Evolutionary conservation across 768 basidiomycete species (phyloP).

Genomic region (Agrocybe pediades): DNA sequence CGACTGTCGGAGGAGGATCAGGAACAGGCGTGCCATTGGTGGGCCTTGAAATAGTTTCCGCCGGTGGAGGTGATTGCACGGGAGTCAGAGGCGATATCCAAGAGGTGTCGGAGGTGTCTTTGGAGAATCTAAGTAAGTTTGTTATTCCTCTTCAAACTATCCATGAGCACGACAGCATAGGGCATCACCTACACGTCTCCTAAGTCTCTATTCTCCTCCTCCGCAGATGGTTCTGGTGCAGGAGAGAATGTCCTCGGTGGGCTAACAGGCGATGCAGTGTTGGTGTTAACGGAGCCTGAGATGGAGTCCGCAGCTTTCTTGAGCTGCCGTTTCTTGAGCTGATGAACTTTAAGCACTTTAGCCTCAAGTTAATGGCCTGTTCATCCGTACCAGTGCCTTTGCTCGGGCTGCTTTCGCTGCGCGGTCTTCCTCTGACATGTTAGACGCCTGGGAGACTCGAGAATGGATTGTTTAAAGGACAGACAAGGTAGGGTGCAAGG

Average conservation of each 20-base stretch:
- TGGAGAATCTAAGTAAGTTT: conserved; percentile 34
- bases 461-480: background rate
- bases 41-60: conserved; percentile 9
- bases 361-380: conserved; percentile 1
- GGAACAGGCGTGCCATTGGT: conserved; percentile 15
- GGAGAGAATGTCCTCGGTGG: conserved; percentile 51
- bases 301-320: conserved; percentile 58
- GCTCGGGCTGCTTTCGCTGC: conserved; percentile 83
- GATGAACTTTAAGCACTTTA: conserved; percentile 8
- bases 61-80: conserved; percentile 37
- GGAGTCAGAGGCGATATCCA: conserved; percentile 67
- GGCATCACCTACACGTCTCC: conserved; percentile 62
- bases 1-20: conserved; percentile 21
- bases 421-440: conserved; percentile 76
- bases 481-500: conserved; percentile 9
- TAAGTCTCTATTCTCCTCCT: conserved; percentile 52
- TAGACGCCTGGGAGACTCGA: background rate
- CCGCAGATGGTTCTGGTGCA: conserved; percentile 40
- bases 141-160: conserved; percentile 14
- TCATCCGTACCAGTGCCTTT: conserved; percentile 68
- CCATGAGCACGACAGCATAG: conserved; percentile 7
- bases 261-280: conserved; percentile 40
- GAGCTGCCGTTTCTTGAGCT: conserved; percentile 84
- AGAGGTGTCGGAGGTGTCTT: conserved; percentile 47
- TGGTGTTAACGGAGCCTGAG: conserved; percentile 27